Evolutionary conservation across 73 alveolate species (phyloP), one percentile per base, ranked within the genome.

Genomic region (Effrenium voratum): DNA sequence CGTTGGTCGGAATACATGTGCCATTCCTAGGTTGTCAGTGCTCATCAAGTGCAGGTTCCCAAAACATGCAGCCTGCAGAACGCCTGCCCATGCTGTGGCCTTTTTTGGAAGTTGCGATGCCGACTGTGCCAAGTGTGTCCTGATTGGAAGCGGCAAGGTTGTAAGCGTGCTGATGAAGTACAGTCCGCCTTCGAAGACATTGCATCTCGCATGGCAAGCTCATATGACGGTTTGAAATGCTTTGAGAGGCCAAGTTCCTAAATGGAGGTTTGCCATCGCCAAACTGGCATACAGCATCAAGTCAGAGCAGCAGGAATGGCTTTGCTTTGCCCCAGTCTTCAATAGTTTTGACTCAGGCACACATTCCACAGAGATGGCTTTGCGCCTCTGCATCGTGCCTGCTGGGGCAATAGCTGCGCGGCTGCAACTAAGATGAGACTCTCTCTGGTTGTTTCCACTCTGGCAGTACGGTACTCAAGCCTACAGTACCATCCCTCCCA

Each of bases 351-450:
- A 52, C 26, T 52, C 32, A 87, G 95, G 95, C 95, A 90, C 52
- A 40, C 38, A 36, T 90, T 90, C 75, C 97, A 90, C 47, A 22
- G 44, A 26, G 97, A 90, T 32, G 97, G 97, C 87, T 90, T 66
- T 36, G 97, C 97, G 15, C 97, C 97, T 49, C 16, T 90, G 40
- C 97, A 90, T 75, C 97, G 97, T 34, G 97, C 97, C 73, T 90
- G 97, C 87, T 90, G 97, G 97, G 97, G 97, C 55, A 79, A 90
- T 34, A 59, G 95, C 32, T 4, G 16, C 95, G 41, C 28, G 95
- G 85, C 52, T 0, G 72, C 32, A 45, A 46, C 79, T 19, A 19
- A 52, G 63, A 12, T 52, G 63, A 52, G 8, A 12, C 63, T 12
- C 63, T 19, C 19, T 19, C 19, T 52, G 26, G 63, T 19, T 19